Evolutionary conservation across 2,329 filamentous ascomycete species (phyloP).

Genomic region (Diplodia scrobiculata): DNA sequence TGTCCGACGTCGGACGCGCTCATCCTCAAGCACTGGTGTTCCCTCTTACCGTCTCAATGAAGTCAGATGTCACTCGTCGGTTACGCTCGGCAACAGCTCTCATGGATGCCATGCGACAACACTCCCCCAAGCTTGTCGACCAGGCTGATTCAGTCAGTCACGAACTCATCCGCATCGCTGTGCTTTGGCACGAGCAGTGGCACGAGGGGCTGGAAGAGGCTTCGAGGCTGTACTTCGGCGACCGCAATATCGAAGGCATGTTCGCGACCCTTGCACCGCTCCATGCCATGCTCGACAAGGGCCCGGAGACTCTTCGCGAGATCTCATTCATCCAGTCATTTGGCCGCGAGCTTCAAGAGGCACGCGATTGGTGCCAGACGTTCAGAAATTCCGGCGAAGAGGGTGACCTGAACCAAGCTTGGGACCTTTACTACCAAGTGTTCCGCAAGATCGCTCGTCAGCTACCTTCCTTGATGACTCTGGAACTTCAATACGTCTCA

Average conservation of each 20-base stretch:
- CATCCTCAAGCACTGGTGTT: constrained; percentile 97
- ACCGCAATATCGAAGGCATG: constrained; percentile 98
- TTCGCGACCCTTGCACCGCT: constrained; percentile 85
- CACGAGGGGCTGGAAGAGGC: constrained; percentile 97
- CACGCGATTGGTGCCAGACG: constrained; percentile 91
- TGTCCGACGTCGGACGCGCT: constrained; percentile 88
- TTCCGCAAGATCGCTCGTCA: constrained; percentile 95
- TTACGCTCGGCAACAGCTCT: constrained; percentile 88
- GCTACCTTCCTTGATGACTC: constrained; percentile 83
- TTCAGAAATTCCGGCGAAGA: constrained; percentile 87
- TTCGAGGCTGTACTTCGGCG: constrained; percentile 92
- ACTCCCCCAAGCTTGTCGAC: constrained; percentile 88
- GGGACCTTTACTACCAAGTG: constrained; percentile 98
- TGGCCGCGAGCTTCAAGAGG: constrained; percentile 90
- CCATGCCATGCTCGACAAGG: constrained; percentile 85
- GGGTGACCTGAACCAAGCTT: constrained; percentile 94
- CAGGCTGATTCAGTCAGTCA: constrained; percentile 94
- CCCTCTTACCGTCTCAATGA: constrained; percentile 96
- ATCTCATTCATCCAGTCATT: constrained; percentile 98
- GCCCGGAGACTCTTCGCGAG: constrained; percentile 89
- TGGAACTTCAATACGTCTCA: constrained; percentile 96
- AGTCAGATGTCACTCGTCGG: constrained; percentile 82
- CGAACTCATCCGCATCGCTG: constrained; percentile 93
- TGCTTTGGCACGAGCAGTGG: constrained; percentile 98
- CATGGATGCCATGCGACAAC: constrained; percentile 97